A percentile compares a stretch with the other conserved stretches of the same genome.
phyloP scores from a whole-genome alignment of 352 stramenopile genomes.

The Phytophthora megakarya region DNA sequence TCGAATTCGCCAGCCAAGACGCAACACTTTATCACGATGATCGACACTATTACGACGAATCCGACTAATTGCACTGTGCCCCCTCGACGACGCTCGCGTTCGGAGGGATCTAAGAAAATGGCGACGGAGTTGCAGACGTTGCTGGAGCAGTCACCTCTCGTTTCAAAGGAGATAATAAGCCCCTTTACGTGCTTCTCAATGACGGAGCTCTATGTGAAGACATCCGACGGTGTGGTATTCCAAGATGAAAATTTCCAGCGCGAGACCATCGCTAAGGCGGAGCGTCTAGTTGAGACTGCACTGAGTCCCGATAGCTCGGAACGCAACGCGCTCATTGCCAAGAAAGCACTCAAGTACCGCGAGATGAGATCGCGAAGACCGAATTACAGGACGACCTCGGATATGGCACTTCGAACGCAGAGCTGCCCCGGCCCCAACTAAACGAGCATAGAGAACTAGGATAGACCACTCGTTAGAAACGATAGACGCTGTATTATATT shows the following conservation, averaged over 20 bases:
- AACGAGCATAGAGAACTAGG: background rate
- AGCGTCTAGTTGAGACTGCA: conserved; percentile 32
- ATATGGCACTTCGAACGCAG: conserved; percentile 21
- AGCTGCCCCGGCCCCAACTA: conserved; percentile 19
- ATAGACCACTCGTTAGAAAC: background rate
- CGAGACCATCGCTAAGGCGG: conserved; percentile 32
- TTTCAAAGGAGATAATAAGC: background rate
- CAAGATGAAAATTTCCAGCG: conserved; percentile 38
- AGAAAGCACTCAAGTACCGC: conserved; percentile 41
- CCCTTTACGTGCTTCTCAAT: conserved; percentile 11
- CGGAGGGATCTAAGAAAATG: conserved; percentile 26
- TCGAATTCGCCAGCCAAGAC: conserved; percentile 21
- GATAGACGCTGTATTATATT: conserved; percentile 22
- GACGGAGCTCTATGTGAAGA: conserved; percentile 33
- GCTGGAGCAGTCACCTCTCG: background rate
- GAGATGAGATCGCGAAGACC: conserved; percentile 32
- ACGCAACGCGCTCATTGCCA: conserved; percentile 38
- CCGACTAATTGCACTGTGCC: background rate
- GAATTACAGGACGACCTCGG: background rate
- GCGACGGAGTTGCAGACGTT: conserved; percentile 5
- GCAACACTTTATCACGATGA: conserved; percentile 8
- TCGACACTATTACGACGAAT: background rate
- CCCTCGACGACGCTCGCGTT: conserved; percentile 27
- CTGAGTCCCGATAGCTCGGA: conserved; percentile 36
- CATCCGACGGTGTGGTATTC: conserved; percentile 36